phyloP scores from a whole-genome alignment of 352 stramenopile species.

The Phytophthora pistaciae region DNA sequence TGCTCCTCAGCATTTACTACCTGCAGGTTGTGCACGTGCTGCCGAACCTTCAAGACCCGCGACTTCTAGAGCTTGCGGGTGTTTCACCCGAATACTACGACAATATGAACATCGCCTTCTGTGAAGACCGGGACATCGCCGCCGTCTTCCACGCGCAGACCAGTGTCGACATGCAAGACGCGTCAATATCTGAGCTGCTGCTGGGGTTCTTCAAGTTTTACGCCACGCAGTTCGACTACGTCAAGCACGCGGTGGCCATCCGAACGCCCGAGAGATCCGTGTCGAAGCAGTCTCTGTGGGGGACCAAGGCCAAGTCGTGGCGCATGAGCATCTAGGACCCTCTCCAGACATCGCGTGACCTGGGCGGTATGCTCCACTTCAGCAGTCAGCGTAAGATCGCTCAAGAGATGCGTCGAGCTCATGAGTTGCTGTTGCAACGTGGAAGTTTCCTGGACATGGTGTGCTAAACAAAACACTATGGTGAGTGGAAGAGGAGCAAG shows the following conservation, averaged over 20 bases:
- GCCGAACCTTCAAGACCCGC: slow-evolving; percentile 93
- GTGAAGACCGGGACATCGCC: slow-evolving; percentile 34
- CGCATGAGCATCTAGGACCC: slow-evolving; percentile 86
- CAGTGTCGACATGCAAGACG: not conserved
- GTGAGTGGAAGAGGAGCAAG: not conserved
- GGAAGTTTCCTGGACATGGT: slow-evolving; percentile 54
- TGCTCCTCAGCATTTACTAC: slow-evolving; percentile 98
- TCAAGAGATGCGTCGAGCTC: slow-evolving; percentile 61
- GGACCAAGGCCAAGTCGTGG: slow-evolving; percentile 62
- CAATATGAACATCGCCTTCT: slow-evolving; percentile 61
- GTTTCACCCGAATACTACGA: slow-evolving; percentile 41
- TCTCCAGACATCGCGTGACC: slow-evolving; percentile 70
- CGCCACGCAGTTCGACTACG: slow-evolving; percentile 95
- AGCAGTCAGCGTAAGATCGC: slow-evolving; percentile 61
- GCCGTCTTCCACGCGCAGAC: slow-evolving; percentile 41
- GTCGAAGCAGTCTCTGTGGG: slow-evolving; percentile 49
- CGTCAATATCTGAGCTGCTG: slow-evolving; percentile 81
- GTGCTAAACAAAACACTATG: slow-evolving; percentile 12
- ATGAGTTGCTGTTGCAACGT: slow-evolving; percentile 39
- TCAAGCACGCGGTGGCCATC: slow-evolving; percentile 89
- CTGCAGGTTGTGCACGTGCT: slow-evolving; percentile 91
- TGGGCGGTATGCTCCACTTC: slow-evolving; percentile 72
- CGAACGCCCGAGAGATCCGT: slow-evolving; percentile 46
- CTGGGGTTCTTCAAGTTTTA: slow-evolving; percentile 97
- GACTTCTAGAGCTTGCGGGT: slow-evolving; percentile 39